Conservation (phyloP, 345 rosid genomes). For the Hevea brasiliensis region DNA sequence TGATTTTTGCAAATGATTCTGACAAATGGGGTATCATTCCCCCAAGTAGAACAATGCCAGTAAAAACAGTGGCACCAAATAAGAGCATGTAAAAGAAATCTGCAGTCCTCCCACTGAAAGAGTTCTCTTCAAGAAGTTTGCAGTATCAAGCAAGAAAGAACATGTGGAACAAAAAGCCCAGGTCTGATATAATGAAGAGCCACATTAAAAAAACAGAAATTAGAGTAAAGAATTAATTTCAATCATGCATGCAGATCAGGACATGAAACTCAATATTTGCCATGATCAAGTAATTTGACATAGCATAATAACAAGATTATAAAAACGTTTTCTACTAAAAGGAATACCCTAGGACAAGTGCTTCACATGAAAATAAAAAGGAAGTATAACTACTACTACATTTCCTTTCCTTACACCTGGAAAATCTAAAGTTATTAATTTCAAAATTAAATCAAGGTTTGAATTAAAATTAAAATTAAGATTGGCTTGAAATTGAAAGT, state of each 20-base stretch:
- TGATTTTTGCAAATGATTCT: constrained; percentile 81
- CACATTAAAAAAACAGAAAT: background rate
- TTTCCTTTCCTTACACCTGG: background rate
- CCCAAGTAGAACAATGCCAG: constrained; percentile 83
- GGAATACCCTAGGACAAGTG: background rate
- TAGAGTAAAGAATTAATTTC: background rate
- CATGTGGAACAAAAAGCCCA: constrained; percentile 99
- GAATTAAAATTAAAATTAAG: no score
- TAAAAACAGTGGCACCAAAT: constrained; percentile 86
- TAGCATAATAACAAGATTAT: background rate
- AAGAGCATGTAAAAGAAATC: constrained; percentile 98
- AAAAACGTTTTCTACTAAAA: background rate
- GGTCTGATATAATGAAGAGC: constrained; percentile 49
- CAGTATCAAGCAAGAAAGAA: constrained; percentile 98
- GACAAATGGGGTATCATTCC: constrained; percentile 95
- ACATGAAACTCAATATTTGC: background rate
- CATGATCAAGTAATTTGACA: constrained; percentile 9
- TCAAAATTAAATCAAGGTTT: no score
- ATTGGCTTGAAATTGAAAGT: no score
- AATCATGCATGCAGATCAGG: background rate
- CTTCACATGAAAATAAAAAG: no score
- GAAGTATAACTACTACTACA: background rate
- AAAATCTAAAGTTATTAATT: background rate
- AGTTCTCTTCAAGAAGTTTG: constrained; percentile 96
- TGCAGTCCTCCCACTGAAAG: constrained; percentile 96